Evolutionary conservation across 768 basidiomycete genomes (phyloP), one percentile per base, ranked within the genome.

Genomic region (Amanita inopinata): DNA sequence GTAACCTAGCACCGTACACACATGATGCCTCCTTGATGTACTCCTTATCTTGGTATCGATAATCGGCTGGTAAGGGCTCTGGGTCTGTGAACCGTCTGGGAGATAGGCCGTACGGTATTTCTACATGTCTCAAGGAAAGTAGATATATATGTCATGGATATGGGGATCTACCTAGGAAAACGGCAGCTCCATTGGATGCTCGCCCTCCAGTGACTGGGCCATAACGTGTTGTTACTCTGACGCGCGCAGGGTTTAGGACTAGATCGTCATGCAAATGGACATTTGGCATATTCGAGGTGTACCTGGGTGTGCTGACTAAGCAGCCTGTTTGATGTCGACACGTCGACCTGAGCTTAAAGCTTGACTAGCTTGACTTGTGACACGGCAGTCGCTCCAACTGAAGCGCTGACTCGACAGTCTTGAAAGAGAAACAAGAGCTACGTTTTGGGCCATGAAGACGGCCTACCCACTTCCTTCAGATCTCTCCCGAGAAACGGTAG

Each of bases 401-500:
- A 7, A 7, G 27, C 27, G 7, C n/a, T 28, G 27, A n/a, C 27
- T 28, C 27, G 27, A 28, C 27, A 7, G 7, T 28, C n/a, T n/a
- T 28, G 27, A 28, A 7, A 7, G 27, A 7, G 27, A 28, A 28
- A 28, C 7, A 7, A 28, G 7, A 28, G n/a, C 27, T 28, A n/a
- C 27, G 10, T 20, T 18, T 27, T 25, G 61, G 74, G 76, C 71
- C 71, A 83, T 82, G 80, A 67, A 78, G 61, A 63, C 65, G 73
- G 83, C 82, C 60, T 83, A 81, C 56, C 70, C 80, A 40, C 70
- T 87, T 62, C 82, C 84, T 67, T 65, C 71, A 47, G 67, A 83
- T 51, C 47, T 88, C 43, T 77, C 88, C 4, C 74, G 78, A 25
- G 62, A 74, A 46, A 82, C 87, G 32, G 78, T 92, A 53, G 67